phyloP scores from a whole-genome alignment of 495 filamentous ascomycete species.

The Jackrogersella multiformis region DNA sequence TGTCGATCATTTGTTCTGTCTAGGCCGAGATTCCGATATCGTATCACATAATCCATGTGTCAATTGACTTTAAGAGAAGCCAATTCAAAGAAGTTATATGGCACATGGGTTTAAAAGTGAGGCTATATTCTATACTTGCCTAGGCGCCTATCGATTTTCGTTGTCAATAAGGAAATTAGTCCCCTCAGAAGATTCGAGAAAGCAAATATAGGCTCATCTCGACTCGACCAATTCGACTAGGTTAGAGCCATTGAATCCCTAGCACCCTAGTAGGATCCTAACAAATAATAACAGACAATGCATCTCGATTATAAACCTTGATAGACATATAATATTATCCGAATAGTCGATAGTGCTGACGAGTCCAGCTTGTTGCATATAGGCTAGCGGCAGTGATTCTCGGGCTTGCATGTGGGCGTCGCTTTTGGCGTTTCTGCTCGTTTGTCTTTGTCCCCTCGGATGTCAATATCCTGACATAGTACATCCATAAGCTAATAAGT shows the following conservation, averaged over 20 bases:
- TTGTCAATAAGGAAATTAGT: not conserved
- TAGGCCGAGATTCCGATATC: slow-evolving; percentile 29
- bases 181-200: slow-evolving; percentile 30
- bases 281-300: not conserved
- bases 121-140: slow-evolving; percentile 27
- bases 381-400: slow-evolving; percentile 21
- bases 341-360: slow-evolving; percentile 3
- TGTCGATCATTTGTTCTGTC: slow-evolving; percentile 40
- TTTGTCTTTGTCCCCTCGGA: slow-evolving; percentile 16
- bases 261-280: too few species aligned
- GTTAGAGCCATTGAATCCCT: not conserved
- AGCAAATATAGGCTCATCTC: not conserved
- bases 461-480: slow-evolving; percentile 13
- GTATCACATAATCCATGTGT: slow-evolving; percentile 23
- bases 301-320: slow-evolving; percentile 18
- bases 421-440: slow-evolving; percentile 22
- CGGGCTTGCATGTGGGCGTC: slow-evolving; percentile 33
- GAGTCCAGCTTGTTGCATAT: slow-evolving; percentile 25
- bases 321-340: slow-evolving; percentile 9
- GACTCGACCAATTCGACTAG: not conserved
- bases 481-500: slow-evolving; percentile 5
- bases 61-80: slow-evolving; percentile 6
- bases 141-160: not conserved
- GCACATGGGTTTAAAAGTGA: slow-evolving; percentile 17
- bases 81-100: slow-evolving; percentile 3